phyloP scores from a whole-genome alignment of 2,329 filamentous ascomycete genomes.

The Aspergillus sp. region DNA sequence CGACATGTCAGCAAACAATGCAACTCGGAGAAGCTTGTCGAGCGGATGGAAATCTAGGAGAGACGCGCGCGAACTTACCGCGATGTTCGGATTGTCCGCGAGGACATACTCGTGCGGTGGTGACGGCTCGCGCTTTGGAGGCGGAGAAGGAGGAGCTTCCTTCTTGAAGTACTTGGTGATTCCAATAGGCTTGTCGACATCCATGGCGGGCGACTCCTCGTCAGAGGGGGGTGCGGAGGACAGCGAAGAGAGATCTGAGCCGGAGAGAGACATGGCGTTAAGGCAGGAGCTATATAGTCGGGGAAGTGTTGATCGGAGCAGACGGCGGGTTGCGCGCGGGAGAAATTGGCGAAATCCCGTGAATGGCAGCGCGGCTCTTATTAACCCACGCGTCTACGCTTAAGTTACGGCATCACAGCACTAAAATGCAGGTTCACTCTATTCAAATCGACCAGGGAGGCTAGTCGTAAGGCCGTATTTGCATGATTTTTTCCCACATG shows the following conservation, averaged over 20 bases:
- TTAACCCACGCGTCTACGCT: conserved; percentile 23
- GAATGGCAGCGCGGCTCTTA: conserved; percentile 25
- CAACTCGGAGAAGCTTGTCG: conserved; percentile 12
- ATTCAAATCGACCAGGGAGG: too few relatives aligned
- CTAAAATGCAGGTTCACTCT: too few relatives aligned
- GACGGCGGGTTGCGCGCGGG: conserved; percentile 7
- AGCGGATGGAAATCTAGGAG: conserved; percentile 6
- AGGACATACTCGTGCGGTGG: conserved; percentile 84
- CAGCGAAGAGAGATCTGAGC: conserved; percentile 49
- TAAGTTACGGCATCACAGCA: too few relatives aligned
- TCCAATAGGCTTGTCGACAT: conserved; percentile 32
- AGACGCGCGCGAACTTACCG: conserved; percentile 57
- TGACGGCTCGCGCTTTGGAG: conserved; percentile 72
- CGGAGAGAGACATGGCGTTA: conserved; percentile 35
- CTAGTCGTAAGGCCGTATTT: too few relatives aligned
- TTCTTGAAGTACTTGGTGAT: conserved; percentile 42
- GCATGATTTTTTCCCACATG: too few relatives aligned
- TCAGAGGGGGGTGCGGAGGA: conserved; percentile 52
- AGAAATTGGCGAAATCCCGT: conserved; percentile 17
- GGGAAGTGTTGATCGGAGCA: background rate
- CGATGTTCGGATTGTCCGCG: conserved; percentile 84
- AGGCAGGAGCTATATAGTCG: background rate
- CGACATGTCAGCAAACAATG: conserved; percentile 26
- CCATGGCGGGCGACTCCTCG: conserved; percentile 42
- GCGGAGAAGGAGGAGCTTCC: conserved; percentile 44